Base-by-base conservation (phyloP, 192 early-diverging fungal genomes). In the Coemansia javaensis region DNA sequence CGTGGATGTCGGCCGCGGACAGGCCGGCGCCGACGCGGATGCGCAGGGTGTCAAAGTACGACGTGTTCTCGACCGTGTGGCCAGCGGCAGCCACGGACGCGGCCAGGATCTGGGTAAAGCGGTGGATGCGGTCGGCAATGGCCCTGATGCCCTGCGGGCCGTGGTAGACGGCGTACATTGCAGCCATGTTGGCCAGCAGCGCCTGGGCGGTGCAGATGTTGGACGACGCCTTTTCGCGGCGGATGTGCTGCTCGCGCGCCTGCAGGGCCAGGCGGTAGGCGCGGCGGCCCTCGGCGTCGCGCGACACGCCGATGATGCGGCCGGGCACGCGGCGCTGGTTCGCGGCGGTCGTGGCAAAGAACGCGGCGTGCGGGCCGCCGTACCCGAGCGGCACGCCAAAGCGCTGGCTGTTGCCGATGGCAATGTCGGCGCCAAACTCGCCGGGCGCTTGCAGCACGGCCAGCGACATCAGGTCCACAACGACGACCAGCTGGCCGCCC, bases 151-250 rank as follows among this genome's bases (percentile, higher is more conserved):
- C 94, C 66, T 86, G 70, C 24, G 97, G 94, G 34, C 97, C 97
- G 65, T 99, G 97, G 78, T 97, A 99, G 40, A 99, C 90, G 21
- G 90, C 91, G 58, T 99, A 99, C 89, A 99, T 96, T 37, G 92
- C 97, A 25, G 93, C 82, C 94, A 99, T 97, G 81, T 99, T 99
- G 46, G 97, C 97, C 42, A 99, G 79, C 44, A 99, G 81, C 25
- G 94, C 97, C 73, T 99, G 97, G 17, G 97, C 93, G 0, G 97
- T 99, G 81, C 97, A 99, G 53, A 99, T 99, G 80, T 99, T 99
- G 63, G 82, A 86, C 41, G 97, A 96, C 3, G 97, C 97, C 82
- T 97, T 97, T 62, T 99, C 97, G 63, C 97, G 82, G 28, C 93
- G 86, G 76, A 99, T 99, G 74, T 99, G 97, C 79, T 99, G 97